Evolutionary conservation across 371 early-diverging fungal species (phyloP).

Genomic region (Choanephora cucurbitarum): DNA sequence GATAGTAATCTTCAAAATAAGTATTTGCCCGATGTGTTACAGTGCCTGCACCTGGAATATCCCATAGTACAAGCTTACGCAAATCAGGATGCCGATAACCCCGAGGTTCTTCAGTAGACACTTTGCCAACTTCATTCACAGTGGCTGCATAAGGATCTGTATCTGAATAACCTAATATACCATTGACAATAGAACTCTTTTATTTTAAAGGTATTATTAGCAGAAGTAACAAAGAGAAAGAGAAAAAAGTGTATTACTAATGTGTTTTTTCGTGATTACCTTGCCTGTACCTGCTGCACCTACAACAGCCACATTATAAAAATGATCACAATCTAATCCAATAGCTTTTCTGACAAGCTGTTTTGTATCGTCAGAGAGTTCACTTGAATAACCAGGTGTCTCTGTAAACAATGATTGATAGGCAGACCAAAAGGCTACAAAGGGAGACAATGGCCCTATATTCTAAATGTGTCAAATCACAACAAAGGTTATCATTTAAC

Average conservation of each 20-base stretch:
- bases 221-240: background rate
- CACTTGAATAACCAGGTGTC: conserved; percentile 28
- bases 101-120: conserved; percentile 25
- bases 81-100: conserved; percentile 48
- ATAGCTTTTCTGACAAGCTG: conserved; percentile 28
- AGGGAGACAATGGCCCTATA: conserved; percentile 52
- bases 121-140: conserved; percentile 29
- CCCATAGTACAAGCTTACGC: conserved; percentile 47
- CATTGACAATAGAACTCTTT: conserved; percentile 51
- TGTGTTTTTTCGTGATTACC: too few relatives aligned
- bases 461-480: background rate
- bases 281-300: conserved; percentile 52
- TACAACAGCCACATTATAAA: conserved; percentile 51
- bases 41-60: conserved; percentile 52
- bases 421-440: conserved; percentile 46
- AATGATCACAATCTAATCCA: conserved; percentile 45
- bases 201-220: too few relatives aligned
- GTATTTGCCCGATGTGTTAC: conserved; percentile 27
- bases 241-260: conserved; percentile 6
- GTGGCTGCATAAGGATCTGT: conserved; percentile 36
- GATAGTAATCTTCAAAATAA: conserved; percentile 50
- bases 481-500: background rate
- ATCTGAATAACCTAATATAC: conserved; percentile 46
- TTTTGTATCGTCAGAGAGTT: conserved; percentile 37
- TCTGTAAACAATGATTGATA: conserved; percentile 44